Evolutionary conservation across 768 basidiomycete genomes (phyloP), one percentile per base, ranked within the genome.

Genomic region (Rhizopogon vulgaris): DNA sequence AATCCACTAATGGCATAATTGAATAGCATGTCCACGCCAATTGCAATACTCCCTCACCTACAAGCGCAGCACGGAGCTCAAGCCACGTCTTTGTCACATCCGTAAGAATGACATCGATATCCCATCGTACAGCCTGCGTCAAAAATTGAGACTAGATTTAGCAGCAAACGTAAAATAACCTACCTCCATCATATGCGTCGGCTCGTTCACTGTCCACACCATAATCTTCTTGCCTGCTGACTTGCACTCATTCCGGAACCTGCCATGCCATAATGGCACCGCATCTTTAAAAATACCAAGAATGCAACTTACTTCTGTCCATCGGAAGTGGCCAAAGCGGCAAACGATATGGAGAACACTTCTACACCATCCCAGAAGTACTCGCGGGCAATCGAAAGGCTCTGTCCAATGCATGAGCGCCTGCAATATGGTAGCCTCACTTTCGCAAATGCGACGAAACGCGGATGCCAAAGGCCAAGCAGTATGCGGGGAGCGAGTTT

Each of bases 131-230:
- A 39, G 85, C 87, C 87, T 89, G 42, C 38, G 53, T 40, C 46
- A 49, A 53, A 15, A 49, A 54, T 36, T 32, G 51, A 50, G 51
- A 32, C 38, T 2, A 22, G 18, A 28, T 10, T 25, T 22, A 22
- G 22, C 22, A 22, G 22, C 22, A 3, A 22, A 22, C 22, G 22
- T 22, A 25, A 25, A 46, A 47, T 28, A 5, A 67, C 80, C 39
- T 27, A 84, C 89, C 82, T 93, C 90, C 78, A 90, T 87, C 90
- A 93, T 92, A 62, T 92, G 84, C 49, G 82, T 82, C 9, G 83
- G 83, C 41, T 85, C 78, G 63, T 99, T 99, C 25, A 98, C 95
- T 0, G 96, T 99, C 96, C 94, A 97, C 3, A 93, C 91, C 80
- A 94, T 86, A 51, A 98, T 59, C 58, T 78, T 77, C 78, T 96